Percentiles rank a stretch among this genome's conserved stretches.
Conservation (phyloP, 208 protist genomes). For the Trypanosoma melophagium region DNA sequence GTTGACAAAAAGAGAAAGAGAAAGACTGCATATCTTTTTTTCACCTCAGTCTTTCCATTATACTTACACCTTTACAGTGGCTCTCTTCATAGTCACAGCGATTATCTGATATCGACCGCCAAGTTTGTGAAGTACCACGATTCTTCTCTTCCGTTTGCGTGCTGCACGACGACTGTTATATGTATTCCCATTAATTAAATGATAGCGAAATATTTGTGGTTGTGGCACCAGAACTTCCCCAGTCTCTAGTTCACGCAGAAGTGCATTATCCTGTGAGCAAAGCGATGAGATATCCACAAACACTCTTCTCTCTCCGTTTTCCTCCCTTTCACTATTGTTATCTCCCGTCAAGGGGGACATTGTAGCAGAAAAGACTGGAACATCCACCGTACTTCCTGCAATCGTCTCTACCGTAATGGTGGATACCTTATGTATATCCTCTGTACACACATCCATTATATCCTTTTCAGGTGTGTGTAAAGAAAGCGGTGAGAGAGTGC, state of each 20-base stretch:
- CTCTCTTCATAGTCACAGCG: conserved; percentile 11
- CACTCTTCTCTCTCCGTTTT: background rate
- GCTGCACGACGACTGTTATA: background rate
- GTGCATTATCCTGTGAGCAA: conserved; percentile 31
- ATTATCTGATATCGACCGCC: conserved; percentile 16
- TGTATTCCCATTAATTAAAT: background rate
- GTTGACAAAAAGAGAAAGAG: background rate
- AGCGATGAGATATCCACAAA: conserved; percentile 43
- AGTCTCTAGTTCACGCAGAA: conserved; percentile 27
- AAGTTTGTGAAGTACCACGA: conserved; percentile 12
- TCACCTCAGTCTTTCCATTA: background rate
- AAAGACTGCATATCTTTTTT: background rate
- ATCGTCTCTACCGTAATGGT: conserved; percentile 16
- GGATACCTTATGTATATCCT: background rate
- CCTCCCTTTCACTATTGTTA: background rate
- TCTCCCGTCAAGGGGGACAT: background rate
- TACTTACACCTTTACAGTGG: background rate
- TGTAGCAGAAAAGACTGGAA: conserved; percentile 14
- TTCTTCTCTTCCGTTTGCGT: background rate
- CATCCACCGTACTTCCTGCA: background rate
- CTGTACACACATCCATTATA: background rate
- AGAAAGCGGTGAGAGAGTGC: conserved; percentile 2
- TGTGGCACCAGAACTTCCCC: conserved; percentile 23
- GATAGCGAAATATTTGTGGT: conserved; percentile 5
- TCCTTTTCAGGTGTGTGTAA: background rate